Base-by-base conservation (phyloP, 371 early-diverging fungal species). In the Furculomyces boomerangus region DNA sequence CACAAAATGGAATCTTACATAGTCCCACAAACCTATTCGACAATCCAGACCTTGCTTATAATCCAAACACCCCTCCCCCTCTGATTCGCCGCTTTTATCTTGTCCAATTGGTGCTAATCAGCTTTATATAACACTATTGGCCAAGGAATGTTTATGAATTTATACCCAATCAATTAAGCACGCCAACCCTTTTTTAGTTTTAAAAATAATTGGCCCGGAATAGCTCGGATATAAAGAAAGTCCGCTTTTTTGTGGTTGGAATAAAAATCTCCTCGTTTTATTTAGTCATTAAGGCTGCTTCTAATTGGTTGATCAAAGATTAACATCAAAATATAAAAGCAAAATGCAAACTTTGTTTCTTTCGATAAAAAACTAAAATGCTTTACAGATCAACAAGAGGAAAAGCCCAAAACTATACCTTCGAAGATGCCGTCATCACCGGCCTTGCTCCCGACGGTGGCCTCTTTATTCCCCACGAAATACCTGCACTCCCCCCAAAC, bases 381-480 rank as follows among this genome's bases (percentile, higher is more conserved):
- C 53, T 54, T 60, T 94, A 93, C 65, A 76, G 85, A 61, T 91
- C 91, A 26, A 93, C 93, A 31, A 79, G 93, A 60, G 86, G 87
- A 53, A 71, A 80, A 60, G 79, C 73, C 45, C 68, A 70, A 29
- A 75, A 79, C 57, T 77, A 79, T 55, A 68, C 84, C 32, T 93
- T 96, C 59, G 92, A 92, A 70, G 81, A 85, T 57, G 90, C 90
- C 28, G 90, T 96, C 28, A 78, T 94, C 61, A 76, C 81, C 31
- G 97, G 97, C 32, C 81, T 94, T 28, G 84, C 91, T 0, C 79
- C 88, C 40, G 95, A 94, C 68, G 97, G 97, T 46, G 95, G 97
- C 44, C 80, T 96, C 41, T 94, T 84, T 71, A 86, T 94, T 57
- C 97, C 97, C 39, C 71, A 83, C 58, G 59, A 66, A 28, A 82